These are phyloP conservation scores for Scalesia atractyloides DNA, from an alignment of 129 eudicot species.

Conservation along the genomic window DNA sequence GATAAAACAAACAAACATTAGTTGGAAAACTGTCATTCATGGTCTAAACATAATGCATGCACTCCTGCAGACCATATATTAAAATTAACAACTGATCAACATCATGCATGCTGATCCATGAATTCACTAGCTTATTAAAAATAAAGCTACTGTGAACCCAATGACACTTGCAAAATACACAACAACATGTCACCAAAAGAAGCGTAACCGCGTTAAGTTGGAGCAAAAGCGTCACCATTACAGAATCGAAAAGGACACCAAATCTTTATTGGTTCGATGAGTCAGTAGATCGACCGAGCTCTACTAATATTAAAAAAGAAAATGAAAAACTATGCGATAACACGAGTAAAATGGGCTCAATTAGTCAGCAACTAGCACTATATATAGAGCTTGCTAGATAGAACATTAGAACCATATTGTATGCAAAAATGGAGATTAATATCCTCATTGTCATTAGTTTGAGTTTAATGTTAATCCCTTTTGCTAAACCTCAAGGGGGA, in stretches of 20 bases:
- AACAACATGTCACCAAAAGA: constrained; percentile 25
- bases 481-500: constrained; percentile 45
- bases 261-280: constrained; percentile 38
- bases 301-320: constrained; percentile 38
- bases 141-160: constrained; percentile 41
- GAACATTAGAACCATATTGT: constrained; percentile 14
- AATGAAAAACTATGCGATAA: background rate
- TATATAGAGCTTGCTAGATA: background rate
- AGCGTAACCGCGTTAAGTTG: constrained; percentile 34
- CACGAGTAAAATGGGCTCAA: constrained; percentile 1
- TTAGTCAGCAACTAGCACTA: constrained; percentile 2
- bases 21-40: constrained; percentile 14
- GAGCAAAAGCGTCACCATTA: constrained; percentile 29
- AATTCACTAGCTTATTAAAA: constrained; percentile 30
- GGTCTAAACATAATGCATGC: constrained; percentile 20
- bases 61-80: constrained; percentile 1
- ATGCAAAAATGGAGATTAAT: constrained; percentile 34
- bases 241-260: constrained; percentile 34
- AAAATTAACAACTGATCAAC: constrained; percentile 10
- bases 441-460: constrained; percentile 22
- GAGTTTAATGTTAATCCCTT: constrained; percentile 21
- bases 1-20: constrained; percentile 5
- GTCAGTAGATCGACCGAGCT: constrained; percentile 22
- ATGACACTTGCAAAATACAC: constrained; percentile 23
- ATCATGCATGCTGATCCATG: constrained; percentile 45